Percentiles rank a stretch among this genome's conserved stretches.
Evolutionary conservation across 257 asterid genomes (phyloP).

Genomic region (Nicotiana knightiana): DNA sequence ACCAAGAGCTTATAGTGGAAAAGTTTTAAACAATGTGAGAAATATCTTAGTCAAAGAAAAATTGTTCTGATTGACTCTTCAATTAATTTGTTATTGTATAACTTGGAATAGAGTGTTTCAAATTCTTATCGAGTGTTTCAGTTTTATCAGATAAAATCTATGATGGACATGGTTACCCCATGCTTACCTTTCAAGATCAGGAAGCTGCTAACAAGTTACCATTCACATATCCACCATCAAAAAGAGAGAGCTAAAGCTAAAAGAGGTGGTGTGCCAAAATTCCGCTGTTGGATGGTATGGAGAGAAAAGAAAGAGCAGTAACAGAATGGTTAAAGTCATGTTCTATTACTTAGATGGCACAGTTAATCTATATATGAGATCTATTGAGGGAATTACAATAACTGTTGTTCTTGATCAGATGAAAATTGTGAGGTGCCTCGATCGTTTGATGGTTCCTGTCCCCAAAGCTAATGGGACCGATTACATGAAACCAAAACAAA

Average conservation of each 20-base stretch:
- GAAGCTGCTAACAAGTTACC: slow-evolving; percentile 33
- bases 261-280: slow-evolving; percentile 47
- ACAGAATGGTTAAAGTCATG: slow-evolving; percentile 40
- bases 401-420: slow-evolving; percentile 64
- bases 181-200: slow-evolving; percentile 36
- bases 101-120: too few relatives aligned
- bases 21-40: too few relatives aligned
- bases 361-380: slow-evolving; percentile 36
- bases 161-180: slow-evolving; percentile 55
- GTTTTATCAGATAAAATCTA: slow-evolving; percentile 29
- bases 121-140: slow-evolving; percentile 15
- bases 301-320: slow-evolving; percentile 21
- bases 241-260: slow-evolving; percentile 47
- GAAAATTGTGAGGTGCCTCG: slow-evolving; percentile 35
- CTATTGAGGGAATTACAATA: slow-evolving; percentile 41
- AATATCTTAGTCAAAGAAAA: too few relatives aligned
- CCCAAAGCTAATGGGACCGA: slow-evolving; percentile 61
- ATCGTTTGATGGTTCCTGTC: slow-evolving; percentile 43
- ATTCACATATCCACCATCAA: slow-evolving; percentile 24
- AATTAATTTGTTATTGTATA: too few relatives aligned
- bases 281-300: slow-evolving; percentile 63
- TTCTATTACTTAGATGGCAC: slow-evolving; percentile 64
- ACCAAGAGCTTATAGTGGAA: too few relatives aligned
- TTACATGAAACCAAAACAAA: slow-evolving; percentile 24
- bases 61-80: too few relatives aligned